Evolutionary conservation across 768 basidiomycete genomes (phyloP).

Genomic region (Clavulina sp.): DNA sequence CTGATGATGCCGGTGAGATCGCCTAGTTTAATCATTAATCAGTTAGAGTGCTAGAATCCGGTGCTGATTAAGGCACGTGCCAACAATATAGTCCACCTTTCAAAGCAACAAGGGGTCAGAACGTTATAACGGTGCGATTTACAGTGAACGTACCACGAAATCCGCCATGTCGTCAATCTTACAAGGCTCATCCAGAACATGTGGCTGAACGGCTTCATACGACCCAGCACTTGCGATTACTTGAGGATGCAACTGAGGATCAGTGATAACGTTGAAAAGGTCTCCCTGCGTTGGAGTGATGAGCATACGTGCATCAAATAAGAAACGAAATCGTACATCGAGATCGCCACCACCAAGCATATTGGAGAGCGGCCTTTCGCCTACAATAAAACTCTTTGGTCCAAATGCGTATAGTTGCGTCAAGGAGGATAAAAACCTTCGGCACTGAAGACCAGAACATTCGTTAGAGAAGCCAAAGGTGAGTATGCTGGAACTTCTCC

Average conservation of each 20-base stretch:
- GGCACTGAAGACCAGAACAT: not conserved
- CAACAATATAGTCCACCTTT: not conserved
- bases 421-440: not conserved
- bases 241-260: slow-evolving; percentile 15
- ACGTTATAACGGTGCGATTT: not conserved
- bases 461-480: not conserved
- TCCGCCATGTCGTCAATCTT: slow-evolving; percentile 49
- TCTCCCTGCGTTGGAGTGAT: slow-evolving; percentile 17
- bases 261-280: slow-evolving; percentile 30
- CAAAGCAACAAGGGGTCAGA: not conserved
- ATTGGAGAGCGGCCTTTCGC: slow-evolving; percentile 37
- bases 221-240: slow-evolving; percentile 22
- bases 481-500: not conserved
- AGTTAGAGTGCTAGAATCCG: no score
- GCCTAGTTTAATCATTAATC: not conserved
- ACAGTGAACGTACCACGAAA: slow-evolving; percentile 29
- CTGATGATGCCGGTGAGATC: slow-evolving; percentile 2
- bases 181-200: slow-evolving; percentile 28
- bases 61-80: not conserved
- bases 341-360: slow-evolving; percentile 52
- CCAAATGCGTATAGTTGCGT: not conserved
- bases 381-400: slow-evolving; percentile 14
- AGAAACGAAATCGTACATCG: slow-evolving; percentile 22
- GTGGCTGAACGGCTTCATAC: slow-evolving; percentile 34
- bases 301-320: not conserved